Conservation (phyloP, 306 rosid species). For the Glycine tomentella region DNA sequence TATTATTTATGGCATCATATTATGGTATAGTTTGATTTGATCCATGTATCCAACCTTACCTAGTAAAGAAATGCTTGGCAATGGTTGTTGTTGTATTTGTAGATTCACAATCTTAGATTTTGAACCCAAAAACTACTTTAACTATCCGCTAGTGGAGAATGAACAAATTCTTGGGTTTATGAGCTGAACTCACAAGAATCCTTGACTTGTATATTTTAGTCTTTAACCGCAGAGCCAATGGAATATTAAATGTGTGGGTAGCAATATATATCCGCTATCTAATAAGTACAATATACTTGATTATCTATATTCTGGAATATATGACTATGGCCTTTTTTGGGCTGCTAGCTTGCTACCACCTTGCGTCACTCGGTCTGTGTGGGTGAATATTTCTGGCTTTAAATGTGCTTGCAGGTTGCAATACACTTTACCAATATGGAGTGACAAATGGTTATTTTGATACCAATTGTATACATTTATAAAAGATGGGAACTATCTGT, state of each 20-base stretch:
- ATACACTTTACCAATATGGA: slow-evolving; percentile 1
- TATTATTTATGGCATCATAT: not conserved
- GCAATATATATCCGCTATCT: no score
- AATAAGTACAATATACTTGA: no score
- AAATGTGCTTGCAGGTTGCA: slow-evolving; percentile 27
- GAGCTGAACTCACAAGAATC: not conserved
- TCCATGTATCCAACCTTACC: not conserved
- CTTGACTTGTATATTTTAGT: slow-evolving; percentile 10
- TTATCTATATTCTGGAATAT: not conserved
- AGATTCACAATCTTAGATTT: not conserved
- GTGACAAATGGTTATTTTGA: slow-evolving; percentile 12
- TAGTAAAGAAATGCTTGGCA: not conserved
- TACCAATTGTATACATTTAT: not conserved
- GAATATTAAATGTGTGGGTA: slow-evolving; percentile 7
- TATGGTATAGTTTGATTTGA: not conserved
- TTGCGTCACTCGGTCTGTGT: not conserved
- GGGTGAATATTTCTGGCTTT: slow-evolving; percentile 13
- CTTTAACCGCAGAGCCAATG: not conserved
- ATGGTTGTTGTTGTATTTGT: not conserved
- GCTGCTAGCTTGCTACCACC: not conserved
- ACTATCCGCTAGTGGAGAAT: not conserved
- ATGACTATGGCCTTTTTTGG: not conserved
- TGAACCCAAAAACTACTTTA: not conserved
- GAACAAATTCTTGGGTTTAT: not conserved
- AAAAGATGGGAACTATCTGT: slow-evolving; percentile 9